phyloP scores from a whole-genome alignment of 768 basidiomycete genomes.

The Clavaria fumosa region DNA sequence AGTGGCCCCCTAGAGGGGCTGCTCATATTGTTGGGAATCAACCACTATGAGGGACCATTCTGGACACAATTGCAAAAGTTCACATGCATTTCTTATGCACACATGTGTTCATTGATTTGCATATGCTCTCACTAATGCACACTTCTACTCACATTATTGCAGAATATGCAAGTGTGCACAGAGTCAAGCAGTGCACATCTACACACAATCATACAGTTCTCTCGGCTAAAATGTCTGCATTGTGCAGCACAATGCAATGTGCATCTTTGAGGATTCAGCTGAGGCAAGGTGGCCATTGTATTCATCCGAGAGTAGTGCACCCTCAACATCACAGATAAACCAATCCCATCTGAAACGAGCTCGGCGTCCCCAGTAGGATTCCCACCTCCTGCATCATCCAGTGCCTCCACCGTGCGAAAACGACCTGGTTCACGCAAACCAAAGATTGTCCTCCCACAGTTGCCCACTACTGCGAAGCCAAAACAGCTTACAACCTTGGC shows the following conservation, averaged over 20 bases:
- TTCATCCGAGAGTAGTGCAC: slow-evolving; percentile 14
- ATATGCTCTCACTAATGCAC: too few species aligned
- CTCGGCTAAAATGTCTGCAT: neutral
- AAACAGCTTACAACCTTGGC: slow-evolving; percentile 76
- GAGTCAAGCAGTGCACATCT: too few species aligned
- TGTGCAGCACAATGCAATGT: too few species aligned
- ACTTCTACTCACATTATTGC: too few species aligned
- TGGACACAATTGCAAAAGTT: too few species aligned
- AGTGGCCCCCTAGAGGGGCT: too few species aligned
- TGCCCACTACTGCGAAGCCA: slow-evolving; percentile 40
- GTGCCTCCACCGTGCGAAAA: slow-evolving; percentile 17
- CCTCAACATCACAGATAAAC: slow-evolving; percentile 1
- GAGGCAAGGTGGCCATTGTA: slow-evolving; percentile 69
- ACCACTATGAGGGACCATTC: too few species aligned
- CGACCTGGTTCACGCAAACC: slow-evolving; percentile 55
- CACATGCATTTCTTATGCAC: too few species aligned
- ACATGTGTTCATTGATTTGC: too few species aligned
- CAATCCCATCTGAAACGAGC: slow-evolving; percentile 1
- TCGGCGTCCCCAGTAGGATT: slow-evolving; percentile 7
- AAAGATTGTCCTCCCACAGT: slow-evolving; percentile 35
- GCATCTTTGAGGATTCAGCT: slow-evolving; percentile 38
- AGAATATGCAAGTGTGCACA: too few species aligned
- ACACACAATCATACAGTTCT: too few species aligned
- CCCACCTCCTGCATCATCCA: slow-evolving; percentile 7
- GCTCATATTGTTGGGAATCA: too few species aligned